Percentiles rank a stretch among this genome's conserved stretches.
Evolutionary conservation across 2,329 filamentous ascomycete genomes (phyloP).

Genomic region (Neonectria ditissima): DNA sequence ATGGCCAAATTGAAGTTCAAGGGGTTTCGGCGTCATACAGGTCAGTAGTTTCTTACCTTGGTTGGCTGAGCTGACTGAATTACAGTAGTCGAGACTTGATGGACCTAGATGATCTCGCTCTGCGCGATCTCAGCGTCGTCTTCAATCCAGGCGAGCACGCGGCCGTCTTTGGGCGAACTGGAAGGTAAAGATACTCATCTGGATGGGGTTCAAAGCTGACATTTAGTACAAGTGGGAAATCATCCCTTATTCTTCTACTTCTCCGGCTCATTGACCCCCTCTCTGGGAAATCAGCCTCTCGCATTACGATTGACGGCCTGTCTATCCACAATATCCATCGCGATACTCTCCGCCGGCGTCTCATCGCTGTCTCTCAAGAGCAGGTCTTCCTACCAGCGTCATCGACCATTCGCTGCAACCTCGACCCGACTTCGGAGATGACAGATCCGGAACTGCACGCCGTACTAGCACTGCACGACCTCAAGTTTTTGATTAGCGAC

Average conservation of each 20-base stretch:
- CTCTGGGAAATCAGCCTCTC: conserved; percentile 3
- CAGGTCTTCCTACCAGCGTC: conserved; percentile 57
- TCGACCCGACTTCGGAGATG: conserved; percentile 51
- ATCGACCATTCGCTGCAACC: conserved; percentile 44
- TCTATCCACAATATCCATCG: conserved; percentile 54
- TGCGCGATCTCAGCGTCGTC: conserved; percentile 7
- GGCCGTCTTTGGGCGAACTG: conserved; percentile 24
- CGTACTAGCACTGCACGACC: conserved; percentile 47
- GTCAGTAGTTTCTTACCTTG: conserved; percentile 2
- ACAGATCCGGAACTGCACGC: conserved; percentile 44
- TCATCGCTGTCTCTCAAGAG: conserved; percentile 65
- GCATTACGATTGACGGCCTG: conserved; percentile 58
- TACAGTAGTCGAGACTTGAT: not conserved
- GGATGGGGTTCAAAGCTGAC: too few relatives aligned
- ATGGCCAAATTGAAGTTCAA: conserved; percentile 14
- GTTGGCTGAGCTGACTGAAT: not conserved
- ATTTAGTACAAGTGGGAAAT: conserved; percentile 54
- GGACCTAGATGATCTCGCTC: not conserved
- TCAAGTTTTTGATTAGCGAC: conserved; percentile 44
- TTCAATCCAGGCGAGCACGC: conserved; percentile 17
- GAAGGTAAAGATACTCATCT: conserved; percentile 14
- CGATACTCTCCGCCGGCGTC: conserved; percentile 54
- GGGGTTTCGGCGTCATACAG: conserved; percentile 27
- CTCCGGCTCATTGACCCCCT: conserved; percentile 55
- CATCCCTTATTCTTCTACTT: conserved; percentile 53